These are phyloP conservation scores for Solanum chacoense DNA, from an alignment of 305 asterid species.

Conservation along the genomic window DNA sequence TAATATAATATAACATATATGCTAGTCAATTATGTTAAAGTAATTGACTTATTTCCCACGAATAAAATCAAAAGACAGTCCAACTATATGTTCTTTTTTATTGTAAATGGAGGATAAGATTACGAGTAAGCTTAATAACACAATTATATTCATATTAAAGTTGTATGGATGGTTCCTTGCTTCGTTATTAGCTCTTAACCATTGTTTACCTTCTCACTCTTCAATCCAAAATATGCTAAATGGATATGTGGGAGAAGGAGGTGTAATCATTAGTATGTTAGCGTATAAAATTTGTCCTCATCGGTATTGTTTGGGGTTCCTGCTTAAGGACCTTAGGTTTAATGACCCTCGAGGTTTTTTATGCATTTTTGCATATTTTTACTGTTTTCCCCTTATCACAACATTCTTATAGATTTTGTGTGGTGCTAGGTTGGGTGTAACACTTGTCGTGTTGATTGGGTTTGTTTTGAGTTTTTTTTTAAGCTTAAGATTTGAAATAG, in stretches of 20 bases:
- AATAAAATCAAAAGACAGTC: not conserved
- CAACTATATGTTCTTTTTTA: not conserved
- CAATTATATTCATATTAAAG: not conserved
- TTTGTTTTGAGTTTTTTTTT: not conserved
- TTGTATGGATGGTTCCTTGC: not conserved
- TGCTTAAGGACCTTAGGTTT: not conserved
- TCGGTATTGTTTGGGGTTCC: not conserved
- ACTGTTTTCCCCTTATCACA: not conserved
- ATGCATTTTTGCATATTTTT: not conserved
- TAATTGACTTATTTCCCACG: not conserved
- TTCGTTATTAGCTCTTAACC: not conserved
- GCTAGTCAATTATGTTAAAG: too few species aligned
- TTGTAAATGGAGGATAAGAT: not conserved
- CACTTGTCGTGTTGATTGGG: not conserved
- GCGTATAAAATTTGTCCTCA: not conserved
- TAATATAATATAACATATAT: too few species aligned
- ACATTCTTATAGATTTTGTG: not conserved
- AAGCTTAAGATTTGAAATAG: not conserved
- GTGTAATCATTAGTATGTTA: not conserved
- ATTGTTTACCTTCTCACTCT: not conserved
- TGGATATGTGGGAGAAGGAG: not conserved
- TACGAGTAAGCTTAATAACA: not conserved
- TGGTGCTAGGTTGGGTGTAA: not conserved
- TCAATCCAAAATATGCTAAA: not conserved
- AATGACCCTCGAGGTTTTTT: not conserved